These are phyloP conservation scores for Dactylonectria macrodidyma DNA, from an alignment of 2,329 filamentous ascomycete genomes.

Conservation along the genomic window DNA sequence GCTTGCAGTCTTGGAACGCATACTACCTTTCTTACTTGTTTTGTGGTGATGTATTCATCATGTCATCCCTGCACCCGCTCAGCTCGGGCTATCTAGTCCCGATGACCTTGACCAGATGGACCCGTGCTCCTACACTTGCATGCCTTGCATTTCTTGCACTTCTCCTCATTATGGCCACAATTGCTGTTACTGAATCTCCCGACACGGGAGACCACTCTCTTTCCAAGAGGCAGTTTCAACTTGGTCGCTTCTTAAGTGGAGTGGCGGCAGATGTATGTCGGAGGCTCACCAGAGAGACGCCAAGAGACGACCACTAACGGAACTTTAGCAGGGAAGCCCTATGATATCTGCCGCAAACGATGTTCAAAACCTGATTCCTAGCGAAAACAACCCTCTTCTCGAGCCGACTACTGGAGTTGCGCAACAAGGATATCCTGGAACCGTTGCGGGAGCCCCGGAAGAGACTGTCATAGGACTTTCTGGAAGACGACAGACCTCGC, in stretches of 20 bases:
- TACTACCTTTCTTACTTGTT: conserved; percentile 30
- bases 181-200: neutral
- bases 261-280: conserved; percentile 32
- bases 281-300: too few species aligned
- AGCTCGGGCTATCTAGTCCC: conserved; percentile 2
- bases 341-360: neutral
- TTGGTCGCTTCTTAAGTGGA: conserved; percentile 38
- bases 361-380: neutral
- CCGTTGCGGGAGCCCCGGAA: neutral
- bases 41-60: conserved; percentile 3
- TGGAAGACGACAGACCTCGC: neutral
- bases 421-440: neutral
- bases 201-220: conserved; percentile 6
- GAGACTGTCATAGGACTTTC: neutral
- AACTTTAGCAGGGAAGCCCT: neutral
- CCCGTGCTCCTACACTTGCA: too few species aligned
- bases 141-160: neutral
- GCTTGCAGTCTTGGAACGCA: conserved; percentile 46
- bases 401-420: conserved; percentile 1
- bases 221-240: conserved; percentile 45
- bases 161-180: neutral
- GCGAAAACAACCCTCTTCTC: neutral
- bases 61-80: conserved; percentile 6
- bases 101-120: conserved; percentile 8
- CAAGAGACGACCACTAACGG: neutral